Base-by-base conservation (phyloP, 768 basidiomycete genomes). In the Termitomyces sp. region DNA sequence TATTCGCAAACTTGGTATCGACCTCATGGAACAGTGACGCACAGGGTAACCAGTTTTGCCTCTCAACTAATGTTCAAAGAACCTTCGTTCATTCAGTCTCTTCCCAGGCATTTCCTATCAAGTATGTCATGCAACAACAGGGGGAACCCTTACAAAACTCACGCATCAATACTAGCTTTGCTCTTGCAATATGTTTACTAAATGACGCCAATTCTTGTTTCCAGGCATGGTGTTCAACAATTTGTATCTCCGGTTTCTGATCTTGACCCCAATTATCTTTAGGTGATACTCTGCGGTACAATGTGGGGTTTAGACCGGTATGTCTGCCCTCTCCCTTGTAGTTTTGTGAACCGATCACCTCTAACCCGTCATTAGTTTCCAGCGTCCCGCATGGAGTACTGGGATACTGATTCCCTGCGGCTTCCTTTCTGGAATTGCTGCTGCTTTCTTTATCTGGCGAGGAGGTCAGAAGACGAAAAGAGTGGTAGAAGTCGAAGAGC, bases 1-100 rank as follows among this genome's bases (percentile, higher is more conserved):
- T 74, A 83, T 57, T 80, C 80, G 39, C 84, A 91, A 70, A 91
- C 90, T 1, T 94, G 91, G 91, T 94, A 93, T 70, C 74, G 88
- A 49, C 82, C 91, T 7, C 91, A 94, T 67, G 89, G 88, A 18
- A 91, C 89, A 12, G 85, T 84, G 55, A 91, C 91, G 0, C 91
- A 89, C 62, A 70, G 86, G 56, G 87, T 85, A 61, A 59, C 78
- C 60, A n/a, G n/a, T 35, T n/a, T 7, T 27, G 10, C 5, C 12
- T 27, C 6, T 39, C 12, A 5, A n/a, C n/a, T 7, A 3, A 10
- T 13, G 5, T 44, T 13, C 5, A 16, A n/a, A 36, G 23, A 22
- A 13, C 32, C 23, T 33, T 51, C 51, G 27, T 51, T 49, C 25
- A n/a, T 47, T 42, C 45, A 57, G 15, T 33, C 47, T 32, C 57